phyloP scores from a whole-genome alignment of 2,329 filamentous ascomycete species.

The Colletotrichum siamense region DNA sequence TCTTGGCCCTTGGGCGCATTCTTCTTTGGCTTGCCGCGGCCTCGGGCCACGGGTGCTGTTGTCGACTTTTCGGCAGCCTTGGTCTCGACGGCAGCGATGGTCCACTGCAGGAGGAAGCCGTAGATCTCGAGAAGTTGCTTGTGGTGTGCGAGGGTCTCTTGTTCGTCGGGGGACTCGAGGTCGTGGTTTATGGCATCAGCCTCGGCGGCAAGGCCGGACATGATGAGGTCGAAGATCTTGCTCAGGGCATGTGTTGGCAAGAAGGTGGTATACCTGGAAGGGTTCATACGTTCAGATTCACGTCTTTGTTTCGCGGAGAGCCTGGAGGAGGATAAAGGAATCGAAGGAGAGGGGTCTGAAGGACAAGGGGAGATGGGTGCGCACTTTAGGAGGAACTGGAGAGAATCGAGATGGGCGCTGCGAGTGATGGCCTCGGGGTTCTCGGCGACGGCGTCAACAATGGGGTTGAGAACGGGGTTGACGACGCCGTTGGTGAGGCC shows the following conservation, averaged over 20 bases:
- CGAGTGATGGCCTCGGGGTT: constrained; percentile 87
- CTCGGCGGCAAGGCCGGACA: constrained; percentile 84
- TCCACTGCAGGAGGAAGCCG: constrained; percentile 94
- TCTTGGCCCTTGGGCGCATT: constrained; percentile 72
- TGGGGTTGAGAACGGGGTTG: constrained; percentile 86
- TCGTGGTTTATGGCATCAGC: constrained; percentile 86
- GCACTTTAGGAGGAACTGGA: constrained; percentile 97
- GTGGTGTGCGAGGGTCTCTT: constrained; percentile 84
- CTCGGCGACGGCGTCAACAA: constrained; percentile 90
- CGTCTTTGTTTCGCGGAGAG: constrained; percentile 14
- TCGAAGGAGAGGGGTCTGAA: constrained; percentile 27
- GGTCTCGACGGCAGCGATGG: constrained; percentile 89
- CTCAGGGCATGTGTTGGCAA: constrained; percentile 84
- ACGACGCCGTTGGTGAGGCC: constrained; percentile 78
- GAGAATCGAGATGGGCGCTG: constrained; percentile 82
- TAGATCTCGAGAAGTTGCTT: constrained; percentile 93
- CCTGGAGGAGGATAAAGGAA: constrained; percentile 30
- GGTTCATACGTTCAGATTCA: constrained; percentile 63
- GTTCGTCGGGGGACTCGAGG: constrained; percentile 84
- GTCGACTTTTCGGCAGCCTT: constrained; percentile 91
- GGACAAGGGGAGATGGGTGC: constrained; percentile 59
- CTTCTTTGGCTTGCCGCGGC: constrained; percentile 80
- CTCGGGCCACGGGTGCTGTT: constrained; percentile 71
- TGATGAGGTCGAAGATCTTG: constrained; percentile 91
- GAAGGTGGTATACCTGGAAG: constrained; percentile 79